Conservation (phyloP, 164 flowering plant genomes). For the Warburgia ugandensis region DNA sequence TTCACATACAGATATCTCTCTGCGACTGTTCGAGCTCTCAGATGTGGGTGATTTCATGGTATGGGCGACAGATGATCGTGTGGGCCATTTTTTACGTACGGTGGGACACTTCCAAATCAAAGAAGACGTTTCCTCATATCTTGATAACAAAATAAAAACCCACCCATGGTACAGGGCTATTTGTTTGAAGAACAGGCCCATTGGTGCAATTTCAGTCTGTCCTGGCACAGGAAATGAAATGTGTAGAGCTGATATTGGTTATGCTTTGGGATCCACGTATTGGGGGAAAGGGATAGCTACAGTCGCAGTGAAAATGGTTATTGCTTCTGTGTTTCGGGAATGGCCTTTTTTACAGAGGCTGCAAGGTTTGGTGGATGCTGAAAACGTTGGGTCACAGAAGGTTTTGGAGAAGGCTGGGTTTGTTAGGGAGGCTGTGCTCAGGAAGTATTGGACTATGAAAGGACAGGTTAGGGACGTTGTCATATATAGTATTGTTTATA, state of each 20-base stretch:
- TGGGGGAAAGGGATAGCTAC: slow-evolving; percentile 35
- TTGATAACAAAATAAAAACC: slow-evolving; percentile 6
- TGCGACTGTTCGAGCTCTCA: slow-evolving; percentile 22
- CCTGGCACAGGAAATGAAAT: slow-evolving; percentile 16
- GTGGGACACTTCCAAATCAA: too few relatives aligned
- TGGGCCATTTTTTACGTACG: background rate
- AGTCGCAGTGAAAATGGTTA: slow-evolving; percentile 25
- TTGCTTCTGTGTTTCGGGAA: slow-evolving; percentile 24
- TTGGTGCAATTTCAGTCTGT: slow-evolving; percentile 26
- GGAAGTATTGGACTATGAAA: slow-evolving; percentile 25
- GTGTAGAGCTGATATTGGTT: slow-evolving; percentile 25
- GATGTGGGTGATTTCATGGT: slow-evolving; percentile 31
- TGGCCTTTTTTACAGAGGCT: slow-evolving; percentile 27
- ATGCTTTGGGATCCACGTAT: slow-evolving; percentile 21
- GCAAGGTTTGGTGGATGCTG: slow-evolving; percentile 24
- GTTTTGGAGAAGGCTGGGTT: slow-evolving; percentile 48
- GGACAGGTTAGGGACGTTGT: slow-evolving; percentile 25
- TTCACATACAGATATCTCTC: slow-evolving; percentile 14
- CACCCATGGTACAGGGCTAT: slow-evolving; percentile 35
- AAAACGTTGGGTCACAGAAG: slow-evolving; percentile 35
- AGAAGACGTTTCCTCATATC: background rate
- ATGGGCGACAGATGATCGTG: slow-evolving; percentile 23
- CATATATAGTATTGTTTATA: slow-evolving; percentile 14
- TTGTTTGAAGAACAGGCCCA: slow-evolving; percentile 26
- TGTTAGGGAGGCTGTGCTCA: slow-evolving; percentile 30